These are phyloP conservation scores for Venturia asperata DNA, from an alignment of 2,329 filamentous ascomycete species.

Conservation along the genomic window DNA sequence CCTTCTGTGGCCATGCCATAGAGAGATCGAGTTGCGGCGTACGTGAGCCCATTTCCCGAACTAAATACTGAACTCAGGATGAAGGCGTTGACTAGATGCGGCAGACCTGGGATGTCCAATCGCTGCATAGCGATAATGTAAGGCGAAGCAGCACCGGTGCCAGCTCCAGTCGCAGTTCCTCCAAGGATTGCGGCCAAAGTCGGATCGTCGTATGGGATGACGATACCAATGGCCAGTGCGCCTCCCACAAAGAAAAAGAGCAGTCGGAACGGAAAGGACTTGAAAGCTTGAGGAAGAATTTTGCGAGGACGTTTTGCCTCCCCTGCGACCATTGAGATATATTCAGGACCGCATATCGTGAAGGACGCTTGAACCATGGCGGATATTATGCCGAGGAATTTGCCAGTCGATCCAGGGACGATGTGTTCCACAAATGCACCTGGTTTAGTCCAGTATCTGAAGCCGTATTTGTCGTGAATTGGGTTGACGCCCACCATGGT, in stretches of 20 bases:
- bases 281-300: slow-evolving; percentile 42
- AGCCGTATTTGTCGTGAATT: slow-evolving; percentile 34
- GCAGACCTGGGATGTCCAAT: slow-evolving; percentile 46
- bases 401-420: slow-evolving; percentile 26
- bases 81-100: slow-evolving; percentile 52
- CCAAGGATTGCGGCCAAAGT: slow-evolving; percentile 23
- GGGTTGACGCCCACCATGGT: slow-evolving; percentile 19
- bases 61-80: slow-evolving; percentile 49
- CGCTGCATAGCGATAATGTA: slow-evolving; percentile 58
- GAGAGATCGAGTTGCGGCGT: slow-evolving; percentile 19
- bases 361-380: slow-evolving; percentile 37
- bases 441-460: slow-evolving; percentile 38
- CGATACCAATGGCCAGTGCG: slow-evolving; percentile 39
- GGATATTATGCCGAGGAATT: slow-evolving; percentile 33
- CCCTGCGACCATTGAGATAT: slow-evolving; percentile 43
- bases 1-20: slow-evolving; percentile 40
- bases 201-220: slow-evolving; percentile 30
- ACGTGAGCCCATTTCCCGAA: slow-evolving; percentile 31
- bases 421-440: slow-evolving; percentile 30
- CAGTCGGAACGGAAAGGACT: slow-evolving; percentile 42
- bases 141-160: slow-evolving; percentile 51
- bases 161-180: slow-evolving; percentile 33
- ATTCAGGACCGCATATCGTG: slow-evolving; percentile 42
- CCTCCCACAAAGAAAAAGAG: slow-evolving; percentile 42
- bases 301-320: slow-evolving; percentile 41